phyloP scores from a whole-genome alignment of 2,329 filamentous ascomycete species.

The Golovinomyces cichoracearum region DNA sequence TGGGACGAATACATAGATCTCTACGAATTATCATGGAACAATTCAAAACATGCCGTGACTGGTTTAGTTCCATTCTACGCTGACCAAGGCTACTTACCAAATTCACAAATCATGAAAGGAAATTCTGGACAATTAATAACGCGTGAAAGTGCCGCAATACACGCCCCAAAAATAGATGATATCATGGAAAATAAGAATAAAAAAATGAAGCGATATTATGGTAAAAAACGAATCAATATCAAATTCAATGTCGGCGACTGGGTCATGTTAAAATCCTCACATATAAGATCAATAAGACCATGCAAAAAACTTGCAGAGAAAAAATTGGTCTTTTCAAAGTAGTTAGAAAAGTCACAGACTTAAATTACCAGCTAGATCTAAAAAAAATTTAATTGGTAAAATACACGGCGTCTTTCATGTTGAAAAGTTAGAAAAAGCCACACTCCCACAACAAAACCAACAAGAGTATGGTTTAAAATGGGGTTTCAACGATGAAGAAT shows the following conservation, averaged over 20 bases:
- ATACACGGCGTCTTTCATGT: constrained; percentile 2
- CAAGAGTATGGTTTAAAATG: background rate
- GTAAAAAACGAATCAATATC: background rate
- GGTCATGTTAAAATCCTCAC: constrained; percentile 1
- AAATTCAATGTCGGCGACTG: background rate
- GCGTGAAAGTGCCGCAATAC: background rate
- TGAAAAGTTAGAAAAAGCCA: background rate
- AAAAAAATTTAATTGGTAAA: background rate
- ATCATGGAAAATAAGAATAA: constrained; percentile 1
- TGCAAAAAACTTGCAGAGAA: background rate
- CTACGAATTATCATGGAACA: background rate
- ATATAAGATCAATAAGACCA: background rate
- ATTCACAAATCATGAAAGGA: background rate
- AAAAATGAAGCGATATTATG: background rate
- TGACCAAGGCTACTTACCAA: background rate
- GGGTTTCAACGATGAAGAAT: background rate
- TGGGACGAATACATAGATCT: constrained; percentile 2
- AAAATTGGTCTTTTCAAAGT: background rate
- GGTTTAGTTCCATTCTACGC: constrained; percentile 1
- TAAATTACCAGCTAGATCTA: background rate
- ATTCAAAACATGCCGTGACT: constrained; percentile 1
- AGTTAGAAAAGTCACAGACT: background rate
- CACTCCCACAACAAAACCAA: background rate
- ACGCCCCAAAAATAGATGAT: background rate
- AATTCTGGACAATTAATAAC: background rate